Base-by-base conservation (phyloP, 257 asterid genomes). In the Solanum rostratum region DNA sequence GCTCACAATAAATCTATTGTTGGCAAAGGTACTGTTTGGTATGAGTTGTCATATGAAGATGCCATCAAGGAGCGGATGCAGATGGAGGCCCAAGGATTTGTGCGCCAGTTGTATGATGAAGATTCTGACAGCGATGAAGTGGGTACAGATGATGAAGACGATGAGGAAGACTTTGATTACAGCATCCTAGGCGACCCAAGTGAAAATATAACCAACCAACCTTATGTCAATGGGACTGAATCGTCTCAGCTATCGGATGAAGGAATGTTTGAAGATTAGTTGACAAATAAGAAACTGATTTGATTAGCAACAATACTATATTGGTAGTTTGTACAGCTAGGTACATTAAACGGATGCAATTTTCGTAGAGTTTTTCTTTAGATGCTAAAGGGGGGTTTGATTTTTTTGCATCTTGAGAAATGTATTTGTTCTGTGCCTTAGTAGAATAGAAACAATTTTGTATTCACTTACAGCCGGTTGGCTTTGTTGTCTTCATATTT, bases 1-100 rank as follows among this genome's bases (percentile, higher is more conserved):
- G 95, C 95, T 43, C 98, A 96, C 92, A 96, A 96, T 90, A 96
- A 92, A 90, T 90, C 97, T 45, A 93, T 96, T 8, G 93, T 96
- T 37, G 99, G 99, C 19, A 96, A 93, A 69, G 98, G 98, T 81
- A 91, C 88, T 1, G 98, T 95, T 53, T 95, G 98, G 99, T 96
- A 92, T 46, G 98, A 95, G 49, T 90, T 96, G 98, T 92, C 98
- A 1, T 96, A 96, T 57, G 99, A 96, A 84, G 98, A 96, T 59
- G 98, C 95, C 37, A 86, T 96, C 65, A 90, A 92, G 88, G 93
- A 90, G 87, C 91, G 89, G 86, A 81, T 84, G 92, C 82, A 89
- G 86, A 92, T 92, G 90, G 98, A 93, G 84, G 92, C 93, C 37
- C 91, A 83, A 27, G 99, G 99, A 85, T 83, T 89, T 83, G 83